phyloP scores from a whole-genome alignment of 2,329 filamentous ascomycete species.

The Sporothrix schenckii region DNA sequence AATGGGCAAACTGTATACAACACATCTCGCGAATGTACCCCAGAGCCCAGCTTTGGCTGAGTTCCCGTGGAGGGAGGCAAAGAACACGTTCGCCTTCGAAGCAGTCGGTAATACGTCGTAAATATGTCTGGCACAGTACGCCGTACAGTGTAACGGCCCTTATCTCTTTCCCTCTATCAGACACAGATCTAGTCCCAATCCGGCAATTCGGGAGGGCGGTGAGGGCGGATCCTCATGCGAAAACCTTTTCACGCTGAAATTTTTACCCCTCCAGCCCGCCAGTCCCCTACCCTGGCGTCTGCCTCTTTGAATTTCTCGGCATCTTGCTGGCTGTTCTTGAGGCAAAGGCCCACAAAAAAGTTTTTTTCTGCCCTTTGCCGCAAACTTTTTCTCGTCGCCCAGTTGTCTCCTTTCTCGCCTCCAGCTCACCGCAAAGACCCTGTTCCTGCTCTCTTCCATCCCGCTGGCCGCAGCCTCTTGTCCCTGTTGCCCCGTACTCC shows the following conservation, averaged over 20 bases:
- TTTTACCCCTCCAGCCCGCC: slow-evolving; percentile 28
- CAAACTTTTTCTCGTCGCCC: slow-evolving; percentile 27
- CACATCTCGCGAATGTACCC: too few species aligned
- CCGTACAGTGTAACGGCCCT: slow-evolving; percentile 22
- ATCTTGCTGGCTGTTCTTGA: slow-evolving; percentile 25
- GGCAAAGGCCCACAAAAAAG: slow-evolving; percentile 35
- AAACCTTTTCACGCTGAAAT: slow-evolving; percentile 28
- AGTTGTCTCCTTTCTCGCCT: slow-evolving; percentile 1
- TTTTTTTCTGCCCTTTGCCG: slow-evolving; percentile 35
- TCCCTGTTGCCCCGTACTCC: slow-evolving; percentile 17
- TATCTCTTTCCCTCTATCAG: slow-evolving; percentile 33
- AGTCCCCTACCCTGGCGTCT: slow-evolving; percentile 14
- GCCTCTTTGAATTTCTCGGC: slow-evolving; percentile 25
- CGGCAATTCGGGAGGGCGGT: slow-evolving; percentile 36
- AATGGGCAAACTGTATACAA: too few species aligned
- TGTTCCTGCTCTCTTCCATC: background rate
- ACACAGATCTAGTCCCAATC: slow-evolving; percentile 19
- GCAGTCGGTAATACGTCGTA: background rate
- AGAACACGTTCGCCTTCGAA: slow-evolving; percentile 4
- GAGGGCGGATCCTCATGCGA: slow-evolving; percentile 33
- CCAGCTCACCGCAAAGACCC: background rate
- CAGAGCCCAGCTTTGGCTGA: too few species aligned
- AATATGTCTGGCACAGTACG: background rate
- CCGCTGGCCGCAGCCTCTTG: background rate
- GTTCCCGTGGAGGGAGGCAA: background rate